Conservation (phyloP, 2,329 filamentous ascomycete species). For the Exophiala oligosperma region DNA sequence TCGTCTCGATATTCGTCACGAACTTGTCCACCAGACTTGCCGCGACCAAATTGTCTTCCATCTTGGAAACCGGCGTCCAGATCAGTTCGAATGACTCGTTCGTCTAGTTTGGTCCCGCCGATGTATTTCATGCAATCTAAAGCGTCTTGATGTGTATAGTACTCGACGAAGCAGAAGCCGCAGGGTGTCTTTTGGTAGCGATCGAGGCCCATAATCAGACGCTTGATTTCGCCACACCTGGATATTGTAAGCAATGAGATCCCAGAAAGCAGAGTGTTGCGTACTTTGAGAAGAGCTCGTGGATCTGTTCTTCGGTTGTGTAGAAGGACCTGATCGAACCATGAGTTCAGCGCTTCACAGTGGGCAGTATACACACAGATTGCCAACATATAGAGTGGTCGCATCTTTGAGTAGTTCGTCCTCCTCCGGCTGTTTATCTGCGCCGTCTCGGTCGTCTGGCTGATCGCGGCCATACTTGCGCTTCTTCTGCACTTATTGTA, state of each 20-base stretch:
- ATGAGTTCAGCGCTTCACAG: slow-evolving; percentile 8
- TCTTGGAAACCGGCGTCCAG: slow-evolving; percentile 94
- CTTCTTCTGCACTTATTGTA: slow-evolving; percentile 61
- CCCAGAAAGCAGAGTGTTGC: neutral
- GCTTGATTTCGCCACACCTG: slow-evolving; percentile 91
- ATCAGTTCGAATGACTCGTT: slow-evolving; percentile 93
- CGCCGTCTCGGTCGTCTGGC: slow-evolving; percentile 53
- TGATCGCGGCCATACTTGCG: slow-evolving; percentile 63
- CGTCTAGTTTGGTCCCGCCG: slow-evolving; percentile 95
- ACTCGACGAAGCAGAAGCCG: slow-evolving; percentile 99
- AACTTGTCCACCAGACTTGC: slow-evolving; percentile 94
- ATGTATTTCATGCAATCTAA: slow-evolving; percentile 99
- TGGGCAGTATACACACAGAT: slow-evolving; percentile 62
- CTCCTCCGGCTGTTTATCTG: slow-evolving; percentile 52
- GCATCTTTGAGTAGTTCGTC: slow-evolving; percentile 83
- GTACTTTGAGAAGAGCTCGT: slow-evolving; percentile 89
- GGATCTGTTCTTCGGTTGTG: slow-evolving; percentile 98
- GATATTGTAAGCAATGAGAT: neutral
- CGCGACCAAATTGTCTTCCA: slow-evolving; percentile 91
- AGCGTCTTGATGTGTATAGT: slow-evolving; percentile 96
- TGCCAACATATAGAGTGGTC: slow-evolving; percentile 95
- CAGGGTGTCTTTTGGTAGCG: slow-evolving; percentile 97
- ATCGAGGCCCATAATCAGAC: slow-evolving; percentile 95
- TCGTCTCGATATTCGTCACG: slow-evolving; percentile 97
- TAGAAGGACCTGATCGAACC: slow-evolving; percentile 73